These are phyloP conservation scores for Gossypium trilobum DNA, from an alignment of 441 rosid genomes.

Conservation along the genomic window DNA sequence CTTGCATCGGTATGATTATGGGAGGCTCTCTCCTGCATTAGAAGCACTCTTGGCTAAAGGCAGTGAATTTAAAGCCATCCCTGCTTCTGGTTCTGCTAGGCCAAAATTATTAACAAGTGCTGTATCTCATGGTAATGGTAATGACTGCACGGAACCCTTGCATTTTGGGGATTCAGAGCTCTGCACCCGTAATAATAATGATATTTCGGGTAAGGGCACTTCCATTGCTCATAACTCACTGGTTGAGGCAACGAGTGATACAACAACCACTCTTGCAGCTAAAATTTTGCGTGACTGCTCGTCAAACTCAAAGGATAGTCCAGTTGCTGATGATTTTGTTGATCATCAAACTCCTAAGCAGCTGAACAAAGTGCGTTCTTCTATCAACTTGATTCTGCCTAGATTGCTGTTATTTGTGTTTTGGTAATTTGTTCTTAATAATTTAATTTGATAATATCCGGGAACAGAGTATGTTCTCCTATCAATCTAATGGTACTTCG, in stretches of 20 bases:
- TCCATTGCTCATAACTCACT: constrained; percentile 19
- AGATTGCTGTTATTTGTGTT: background rate
- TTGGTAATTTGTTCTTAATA: background rate
- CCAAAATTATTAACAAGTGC: constrained; percentile 16
- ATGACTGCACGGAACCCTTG: constrained; percentile 14
- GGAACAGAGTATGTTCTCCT: background rate
- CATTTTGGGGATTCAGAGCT: constrained; percentile 20
- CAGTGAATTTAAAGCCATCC: constrained; percentile 24
- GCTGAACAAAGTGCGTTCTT: constrained; percentile 29
- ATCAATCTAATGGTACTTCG: background rate
- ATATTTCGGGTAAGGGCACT: constrained; percentile 19
- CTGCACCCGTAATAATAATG: constrained; percentile 19
- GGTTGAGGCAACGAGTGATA: constrained; percentile 24
- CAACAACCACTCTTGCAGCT: constrained; percentile 15
- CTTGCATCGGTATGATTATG: constrained; percentile 50
- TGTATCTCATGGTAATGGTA: constrained; percentile 14
- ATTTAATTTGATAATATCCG: constrained; percentile 12
- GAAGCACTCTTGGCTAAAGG: constrained; percentile 64
- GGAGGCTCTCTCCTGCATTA: constrained; percentile 54
- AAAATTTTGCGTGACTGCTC: constrained; percentile 16
- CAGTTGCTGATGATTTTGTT: constrained; percentile 18
- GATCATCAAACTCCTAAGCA: constrained; percentile 28
- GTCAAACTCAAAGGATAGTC: constrained; percentile 19
- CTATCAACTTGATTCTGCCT: constrained; percentile 4
- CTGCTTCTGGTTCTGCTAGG: constrained; percentile 21